Percentiles rank a stretch among this genome's conserved stretches.
Conservation (phyloP, 257 asterid species). For the Solanum etuberosum region DNA sequence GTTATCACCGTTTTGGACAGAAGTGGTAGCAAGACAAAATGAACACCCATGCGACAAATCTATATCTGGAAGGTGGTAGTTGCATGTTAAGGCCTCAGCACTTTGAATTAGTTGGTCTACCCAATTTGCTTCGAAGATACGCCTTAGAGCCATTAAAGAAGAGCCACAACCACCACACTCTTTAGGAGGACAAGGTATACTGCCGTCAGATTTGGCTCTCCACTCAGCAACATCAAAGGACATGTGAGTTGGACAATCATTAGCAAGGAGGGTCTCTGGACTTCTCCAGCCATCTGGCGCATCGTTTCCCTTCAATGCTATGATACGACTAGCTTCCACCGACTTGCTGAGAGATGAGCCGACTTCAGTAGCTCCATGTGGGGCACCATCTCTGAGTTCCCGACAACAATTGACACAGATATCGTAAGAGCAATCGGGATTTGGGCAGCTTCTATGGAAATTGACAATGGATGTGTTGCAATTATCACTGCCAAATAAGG, state of each 20-base stretch:
- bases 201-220: conserved; percentile 37
- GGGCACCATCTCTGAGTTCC: conserved; percentile 55
- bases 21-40: conserved; percentile 14
- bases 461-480: conserved; percentile 76
- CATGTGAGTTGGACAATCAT: conserved; percentile 1
- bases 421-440: conserved; percentile 48
- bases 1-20: conserved; percentile 4
- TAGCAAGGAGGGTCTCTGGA: conserved; percentile 9
- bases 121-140: conserved; percentile 43
- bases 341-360: neutral
- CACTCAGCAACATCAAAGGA: conserved; percentile 22
- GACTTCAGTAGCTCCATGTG: conserved; percentile 28
- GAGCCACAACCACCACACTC: conserved; percentile 68
- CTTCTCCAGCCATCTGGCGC: conserved; percentile 9
- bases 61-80: conserved; percentile 23
- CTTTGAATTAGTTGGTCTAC: conserved; percentile 36
- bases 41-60: conserved; percentile 35
- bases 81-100: conserved; percentile 33
- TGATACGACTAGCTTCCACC: neutral
- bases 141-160: conserved; percentile 33
- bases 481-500: conserved; percentile 45
- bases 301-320: conserved; percentile 1
- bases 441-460: conserved; percentile 68
- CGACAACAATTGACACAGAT: conserved; percentile 64
- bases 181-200: conserved; percentile 67